These are phyloP conservation scores for Colletotrichum brevisporum DNA, from an alignment of 2,329 filamentous ascomycete genomes.

Conservation along the genomic window DNA sequence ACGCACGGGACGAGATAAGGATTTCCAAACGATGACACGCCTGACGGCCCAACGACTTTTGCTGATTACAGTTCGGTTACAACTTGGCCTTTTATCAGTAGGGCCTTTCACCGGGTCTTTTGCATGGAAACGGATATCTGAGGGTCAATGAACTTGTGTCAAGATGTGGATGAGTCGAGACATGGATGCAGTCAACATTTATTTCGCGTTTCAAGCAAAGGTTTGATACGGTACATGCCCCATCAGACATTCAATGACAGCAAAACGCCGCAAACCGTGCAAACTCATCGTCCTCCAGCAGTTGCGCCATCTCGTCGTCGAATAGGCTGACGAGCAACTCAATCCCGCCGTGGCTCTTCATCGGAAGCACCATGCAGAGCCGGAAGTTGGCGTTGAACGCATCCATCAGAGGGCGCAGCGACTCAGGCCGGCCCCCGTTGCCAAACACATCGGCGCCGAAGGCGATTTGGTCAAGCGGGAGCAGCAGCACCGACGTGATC, in stretches of 20 bases:
- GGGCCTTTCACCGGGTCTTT: too few species aligned
- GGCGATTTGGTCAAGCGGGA: constrained; percentile 45
- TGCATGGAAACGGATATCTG: too few species aligned
- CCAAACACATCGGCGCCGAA: constrained; percentile 48
- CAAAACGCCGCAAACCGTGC: constrained; percentile 42
- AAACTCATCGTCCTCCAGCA: constrained; percentile 47
- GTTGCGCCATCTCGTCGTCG: constrained; percentile 48
- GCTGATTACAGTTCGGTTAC: too few species aligned
- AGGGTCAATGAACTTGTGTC: too few species aligned
- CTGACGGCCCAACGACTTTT: too few species aligned
- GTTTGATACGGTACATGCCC: too few species aligned
- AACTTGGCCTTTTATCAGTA: too few species aligned
- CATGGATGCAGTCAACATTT: too few species aligned
- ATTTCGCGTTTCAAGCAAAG: rapidly evolving
- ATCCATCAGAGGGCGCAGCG: constrained; percentile 48
- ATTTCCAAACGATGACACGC: too few species aligned
- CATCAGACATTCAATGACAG: not conserved
- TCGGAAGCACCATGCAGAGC: constrained; percentile 47
- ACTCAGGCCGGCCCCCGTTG: constrained; percentile 45
- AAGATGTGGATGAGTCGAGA: too few species aligned
- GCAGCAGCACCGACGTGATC: constrained; percentile 50
- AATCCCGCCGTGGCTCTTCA: constrained; percentile 47
- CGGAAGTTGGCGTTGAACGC: constrained; percentile 45
- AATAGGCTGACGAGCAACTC: constrained; percentile 48
- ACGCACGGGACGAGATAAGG: too few species aligned